Percentiles rank a stretch among this genome's conserved stretches.
These are phyloP conservation scores for Endotrypanum monterogeii DNA, from an alignment of 208 protist genomes.

Conservation along the genomic window DNA sequence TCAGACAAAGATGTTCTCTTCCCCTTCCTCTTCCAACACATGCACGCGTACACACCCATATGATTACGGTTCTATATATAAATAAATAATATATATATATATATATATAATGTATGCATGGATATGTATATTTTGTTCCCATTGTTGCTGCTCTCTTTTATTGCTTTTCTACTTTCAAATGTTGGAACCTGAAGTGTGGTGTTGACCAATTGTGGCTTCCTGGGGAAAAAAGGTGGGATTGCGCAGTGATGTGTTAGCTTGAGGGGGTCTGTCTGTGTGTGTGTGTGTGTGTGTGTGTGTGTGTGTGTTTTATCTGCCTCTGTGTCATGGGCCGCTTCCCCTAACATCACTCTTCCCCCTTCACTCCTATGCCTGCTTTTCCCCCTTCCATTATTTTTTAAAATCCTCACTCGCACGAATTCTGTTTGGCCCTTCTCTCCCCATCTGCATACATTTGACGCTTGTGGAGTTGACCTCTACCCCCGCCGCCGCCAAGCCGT, in stretches of 20 bases:
- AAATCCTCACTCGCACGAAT: background rate
- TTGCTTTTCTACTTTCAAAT: too few species aligned
- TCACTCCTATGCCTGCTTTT: background rate
- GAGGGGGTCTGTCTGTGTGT: background rate
- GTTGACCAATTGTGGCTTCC: too few species aligned
- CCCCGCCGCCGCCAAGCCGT: background rate
- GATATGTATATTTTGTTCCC: too few species aligned
- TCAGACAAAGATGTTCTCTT: background rate
- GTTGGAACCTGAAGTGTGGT: too few species aligned
- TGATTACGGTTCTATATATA: too few species aligned
- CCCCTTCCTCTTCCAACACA: background rate
- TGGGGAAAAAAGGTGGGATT: too few species aligned
- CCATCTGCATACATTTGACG: background rate
- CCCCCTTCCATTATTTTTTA: background rate
- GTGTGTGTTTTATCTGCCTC: background rate
- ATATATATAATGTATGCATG: too few species aligned
- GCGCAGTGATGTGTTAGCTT: too few species aligned
- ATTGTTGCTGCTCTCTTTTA: too few species aligned
- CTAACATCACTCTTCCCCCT: background rate
- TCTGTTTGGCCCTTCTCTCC: background rate
- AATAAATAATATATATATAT: too few species aligned
- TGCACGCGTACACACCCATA: too few species aligned
- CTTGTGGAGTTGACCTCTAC: background rate
- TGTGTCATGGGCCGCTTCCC: too few species aligned
- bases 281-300: background rate